Evolutionary conservation across 176 grass and related monocot species (phyloP).

Genomic region (Themeda triandra): DNA sequence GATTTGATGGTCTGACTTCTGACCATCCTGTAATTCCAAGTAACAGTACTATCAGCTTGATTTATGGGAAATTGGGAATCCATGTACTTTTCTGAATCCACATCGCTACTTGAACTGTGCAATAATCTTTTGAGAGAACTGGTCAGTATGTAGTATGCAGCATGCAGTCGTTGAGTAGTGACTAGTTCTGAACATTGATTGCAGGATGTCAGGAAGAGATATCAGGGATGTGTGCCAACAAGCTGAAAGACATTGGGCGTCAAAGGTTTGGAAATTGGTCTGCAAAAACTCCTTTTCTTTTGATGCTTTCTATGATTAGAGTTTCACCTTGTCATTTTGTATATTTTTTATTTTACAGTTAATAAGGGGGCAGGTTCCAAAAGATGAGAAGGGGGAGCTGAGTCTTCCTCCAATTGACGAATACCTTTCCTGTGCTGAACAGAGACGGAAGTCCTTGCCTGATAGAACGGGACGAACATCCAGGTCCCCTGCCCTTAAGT

Average conservation of each 20-base stretch:
- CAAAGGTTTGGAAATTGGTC: constrained; percentile 61
- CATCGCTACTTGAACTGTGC: neutral
- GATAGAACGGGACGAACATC: constrained; percentile 1
- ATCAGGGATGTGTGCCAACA: constrained; percentile 92
- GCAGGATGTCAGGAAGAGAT: constrained; percentile 96
- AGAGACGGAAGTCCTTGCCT: constrained; percentile 54
- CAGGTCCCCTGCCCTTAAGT: constrained; percentile 43
- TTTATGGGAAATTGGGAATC: neutral
- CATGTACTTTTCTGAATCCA: neutral
- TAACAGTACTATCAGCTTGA: neutral
- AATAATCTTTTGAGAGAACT: neutral
- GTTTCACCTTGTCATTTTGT: constrained; percentile 8
- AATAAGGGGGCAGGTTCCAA: constrained; percentile 73
- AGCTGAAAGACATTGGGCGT: constrained; percentile 95
- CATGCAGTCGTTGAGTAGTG: neutral
- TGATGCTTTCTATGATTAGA: neutral
- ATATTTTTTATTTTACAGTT: constrained; percentile 38
- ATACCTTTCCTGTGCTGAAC: constrained; percentile 59
- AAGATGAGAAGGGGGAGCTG: constrained; percentile 39
- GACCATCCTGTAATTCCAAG: neutral
- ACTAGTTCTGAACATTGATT: constrained; percentile 32
- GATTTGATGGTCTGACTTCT: neutral
- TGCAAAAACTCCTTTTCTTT: neutral
- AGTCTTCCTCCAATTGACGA: constrained; percentile 75
- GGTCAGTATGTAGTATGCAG: neutral